Conservation (phyloP, 441 rosid genomes). For the Corymbia citriodora region DNA sequence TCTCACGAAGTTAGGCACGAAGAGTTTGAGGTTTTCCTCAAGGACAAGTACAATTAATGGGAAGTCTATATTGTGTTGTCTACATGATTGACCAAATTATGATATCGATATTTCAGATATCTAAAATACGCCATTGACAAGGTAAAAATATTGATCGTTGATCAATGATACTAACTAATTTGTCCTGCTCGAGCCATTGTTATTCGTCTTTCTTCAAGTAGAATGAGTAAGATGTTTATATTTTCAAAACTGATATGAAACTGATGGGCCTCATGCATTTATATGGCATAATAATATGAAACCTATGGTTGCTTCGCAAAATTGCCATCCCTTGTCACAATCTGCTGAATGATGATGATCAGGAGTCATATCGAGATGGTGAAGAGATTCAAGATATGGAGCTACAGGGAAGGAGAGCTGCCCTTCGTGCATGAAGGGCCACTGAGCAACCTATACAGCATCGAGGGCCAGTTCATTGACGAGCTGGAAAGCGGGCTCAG, state of each 20-base stretch:
- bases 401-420: constrained; percentile 49
- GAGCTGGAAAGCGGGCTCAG: constrained; percentile 25
- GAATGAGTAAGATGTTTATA: neutral
- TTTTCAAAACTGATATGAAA: neutral
- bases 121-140: neutral
- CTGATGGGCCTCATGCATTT: fast-evolving
- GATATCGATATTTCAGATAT: neutral
- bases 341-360: neutral
- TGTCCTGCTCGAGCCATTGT: neutral
- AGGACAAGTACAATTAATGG: neutral
- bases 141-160: neutral
- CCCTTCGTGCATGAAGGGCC: constrained; percentile 58
- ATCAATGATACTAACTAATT: neutral
- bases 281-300: neutral
- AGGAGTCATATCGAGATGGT: constrained; percentile 62
- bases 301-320: neutral
- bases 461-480: constrained; percentile 52
- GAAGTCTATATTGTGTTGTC: neutral
- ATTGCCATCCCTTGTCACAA: neutral
- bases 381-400: constrained; percentile 58
- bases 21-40: neutral
- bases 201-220: neutral
- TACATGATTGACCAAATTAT: neutral
- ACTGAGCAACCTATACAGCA: constrained; percentile 28
- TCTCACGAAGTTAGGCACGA: neutral